Conservation (phyloP, 2,329 filamentous ascomycete species). For the Beauveria sp. region DNA sequence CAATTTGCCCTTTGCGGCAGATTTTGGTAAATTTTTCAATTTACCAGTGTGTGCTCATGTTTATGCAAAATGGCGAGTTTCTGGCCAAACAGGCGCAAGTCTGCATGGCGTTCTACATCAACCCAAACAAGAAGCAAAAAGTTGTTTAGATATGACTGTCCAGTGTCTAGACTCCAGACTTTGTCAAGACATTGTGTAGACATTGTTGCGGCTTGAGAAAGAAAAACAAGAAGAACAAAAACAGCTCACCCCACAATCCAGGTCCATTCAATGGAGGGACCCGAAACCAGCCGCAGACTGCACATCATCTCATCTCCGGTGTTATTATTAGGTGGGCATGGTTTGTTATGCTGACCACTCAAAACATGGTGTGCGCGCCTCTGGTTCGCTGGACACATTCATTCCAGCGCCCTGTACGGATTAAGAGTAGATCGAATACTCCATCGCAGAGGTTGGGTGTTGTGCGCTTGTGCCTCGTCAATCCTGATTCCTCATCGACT, state of each 20-base stretch:
- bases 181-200: not conserved
- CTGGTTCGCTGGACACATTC: not conserved
- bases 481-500: not conserved
- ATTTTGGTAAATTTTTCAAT: not conserved
- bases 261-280: not conserved
- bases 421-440: not conserved
- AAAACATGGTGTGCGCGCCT: not conserved
- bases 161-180: not conserved
- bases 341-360: not conserved
- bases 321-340: not conserved
- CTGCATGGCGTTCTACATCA: not conserved
- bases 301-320: constrained; percentile 7
- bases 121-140: not conserved
- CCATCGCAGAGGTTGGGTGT: not conserved
- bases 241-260: not conserved
- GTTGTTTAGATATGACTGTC: too few relatives aligned
- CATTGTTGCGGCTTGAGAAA: not conserved
- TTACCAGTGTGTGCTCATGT: not conserved
- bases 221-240: too few relatives aligned
- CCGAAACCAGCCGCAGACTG: not conserved
- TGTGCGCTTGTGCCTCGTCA: too few relatives aligned
- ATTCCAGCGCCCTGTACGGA: not conserved
- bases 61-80: not conserved
- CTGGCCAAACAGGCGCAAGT: not conserved
- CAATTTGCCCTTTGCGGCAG: not conserved